Evolutionary conservation across 192 early-diverging fungal species (phyloP).

Genomic region (Entophlyctis luteolus): DNA sequence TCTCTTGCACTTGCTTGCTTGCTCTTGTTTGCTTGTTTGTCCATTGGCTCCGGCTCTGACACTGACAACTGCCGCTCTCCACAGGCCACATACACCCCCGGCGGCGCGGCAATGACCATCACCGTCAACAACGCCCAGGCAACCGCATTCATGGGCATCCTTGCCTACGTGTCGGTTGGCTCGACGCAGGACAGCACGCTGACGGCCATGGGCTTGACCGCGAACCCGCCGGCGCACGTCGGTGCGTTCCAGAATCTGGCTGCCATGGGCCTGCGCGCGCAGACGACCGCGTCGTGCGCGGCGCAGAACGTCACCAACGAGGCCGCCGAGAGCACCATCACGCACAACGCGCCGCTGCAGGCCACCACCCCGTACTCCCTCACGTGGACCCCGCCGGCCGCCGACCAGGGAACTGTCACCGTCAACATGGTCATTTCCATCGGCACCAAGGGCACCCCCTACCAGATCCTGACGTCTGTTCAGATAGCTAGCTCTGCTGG

Average conservation of each 20-base stretch:
- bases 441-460: background rate
- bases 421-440: conserved; percentile 20
- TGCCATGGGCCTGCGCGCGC: conserved; percentile 32
- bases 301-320: conserved; percentile 28
- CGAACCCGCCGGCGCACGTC: background rate
- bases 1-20: no score
- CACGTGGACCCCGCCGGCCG: conserved; percentile 20
- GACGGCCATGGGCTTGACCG: background rate
- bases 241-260: background rate
- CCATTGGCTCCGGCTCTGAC: no score
- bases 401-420: background rate
- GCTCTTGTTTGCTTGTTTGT: no score
- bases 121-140: background rate
- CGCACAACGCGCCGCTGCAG: conserved; percentile 15
- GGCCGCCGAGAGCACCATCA: conserved; percentile 31
- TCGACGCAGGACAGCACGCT: conserved; percentile 12
- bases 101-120: conserved; percentile 17
- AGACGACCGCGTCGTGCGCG: conserved; percentile 30
- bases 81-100: conserved; percentile 24
- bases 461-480: background rate
- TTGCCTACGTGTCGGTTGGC: conserved; percentile 33
- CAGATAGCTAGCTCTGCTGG: background rate
- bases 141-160: conserved; percentile 17
- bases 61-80: no score
- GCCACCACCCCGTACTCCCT: background rate